Evolutionary conservation across 164 flowering plant genomes (phyloP), one percentile per base, ranked within the genome.

Genomic region (Piper longum): DNA sequence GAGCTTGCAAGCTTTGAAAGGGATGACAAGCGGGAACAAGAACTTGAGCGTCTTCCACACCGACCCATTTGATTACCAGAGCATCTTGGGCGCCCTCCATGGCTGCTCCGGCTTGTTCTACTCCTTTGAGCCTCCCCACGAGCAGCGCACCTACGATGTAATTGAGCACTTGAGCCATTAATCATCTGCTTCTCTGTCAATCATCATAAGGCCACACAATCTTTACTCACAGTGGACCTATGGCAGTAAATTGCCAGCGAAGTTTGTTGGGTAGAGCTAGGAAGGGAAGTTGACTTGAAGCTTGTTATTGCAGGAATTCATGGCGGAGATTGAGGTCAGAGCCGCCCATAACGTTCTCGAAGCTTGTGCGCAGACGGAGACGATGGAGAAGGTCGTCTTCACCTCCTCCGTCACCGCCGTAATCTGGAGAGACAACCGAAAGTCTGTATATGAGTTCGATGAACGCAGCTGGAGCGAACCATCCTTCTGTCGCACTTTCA

Each of bases 331-430:
- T 14, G 97, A 89, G 62, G 88, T 82, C 16, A 77, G 88, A 67
- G 91, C 91, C 2, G 90, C 95, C 14, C 91, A 87, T 63, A 89
- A 89, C 62, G 90, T 89, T 14, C 52, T 89, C 59, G 97, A 89
- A 73, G 95, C 97, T 0, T 85, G 97, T 60, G 90, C 90, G 0
- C 91, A 84, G 59, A 82, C 85, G 4, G 86, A 81, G 16, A 85
- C 88, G 7, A 82, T 90, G 0, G 83, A 79, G 65, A 90, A 85
- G 59, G 90, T 87, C 4, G 82, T 89, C 4, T 89, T 85, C 79
- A 87, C 91, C 1, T 87, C 97, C 3, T 89, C 97, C 2, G 78
- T 71, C 8, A 87, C 97, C 0, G 87, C 97, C 16, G 78, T 82
- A 26, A 67, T 87, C 5, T 89, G 97, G 97, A 74, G 72, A 39